Conservation (phyloP, 2,329 filamentous ascomycete species). For the Chrysoporthe deuterocubensis region DNA sequence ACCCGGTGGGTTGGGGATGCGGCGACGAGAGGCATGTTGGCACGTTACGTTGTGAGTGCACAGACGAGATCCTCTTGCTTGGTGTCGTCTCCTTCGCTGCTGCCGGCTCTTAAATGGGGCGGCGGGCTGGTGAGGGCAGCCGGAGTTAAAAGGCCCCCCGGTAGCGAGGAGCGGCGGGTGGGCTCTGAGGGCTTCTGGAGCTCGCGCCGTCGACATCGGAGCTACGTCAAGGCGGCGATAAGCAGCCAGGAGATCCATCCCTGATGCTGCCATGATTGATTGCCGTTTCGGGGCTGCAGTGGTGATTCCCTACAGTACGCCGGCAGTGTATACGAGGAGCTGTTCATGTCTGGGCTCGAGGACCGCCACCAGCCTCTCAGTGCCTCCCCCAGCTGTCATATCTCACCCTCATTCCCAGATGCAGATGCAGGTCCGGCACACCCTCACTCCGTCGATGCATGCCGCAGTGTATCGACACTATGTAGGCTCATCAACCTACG, state of each 20-base stretch:
- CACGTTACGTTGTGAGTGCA: neutral
- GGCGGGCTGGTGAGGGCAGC: too few relatives aligned
- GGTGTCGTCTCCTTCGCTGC: neutral
- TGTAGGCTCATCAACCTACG: too few relatives aligned
- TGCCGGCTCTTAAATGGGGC: too few relatives aligned
- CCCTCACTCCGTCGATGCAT: too few relatives aligned
- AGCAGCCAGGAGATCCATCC: neutral
- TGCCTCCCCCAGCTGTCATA: too few relatives aligned
- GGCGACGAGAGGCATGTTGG: constrained; percentile 27
- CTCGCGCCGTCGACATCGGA: neutral
- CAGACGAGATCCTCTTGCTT: neutral
- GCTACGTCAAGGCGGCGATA: neutral
- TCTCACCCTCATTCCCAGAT: too few relatives aligned
- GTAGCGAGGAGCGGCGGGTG: neutral
- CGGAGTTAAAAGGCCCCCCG: constrained; percentile 3
- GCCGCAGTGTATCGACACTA: too few relatives aligned
- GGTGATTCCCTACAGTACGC: neutral
- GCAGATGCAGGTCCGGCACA: too few relatives aligned
- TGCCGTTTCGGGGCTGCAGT: too few relatives aligned
- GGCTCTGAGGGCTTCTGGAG: neutral
- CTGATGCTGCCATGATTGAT: neutral
- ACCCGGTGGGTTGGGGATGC: constrained; percentile 44
- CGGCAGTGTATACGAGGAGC: neutral
- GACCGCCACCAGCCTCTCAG: neutral
- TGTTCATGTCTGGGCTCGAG: neutral